A percentile compares a stretch with the other conserved stretches of the same genome.
Conservation (phyloP, 1,139 yeast species). For the Magnusiomyces sp. region DNA sequence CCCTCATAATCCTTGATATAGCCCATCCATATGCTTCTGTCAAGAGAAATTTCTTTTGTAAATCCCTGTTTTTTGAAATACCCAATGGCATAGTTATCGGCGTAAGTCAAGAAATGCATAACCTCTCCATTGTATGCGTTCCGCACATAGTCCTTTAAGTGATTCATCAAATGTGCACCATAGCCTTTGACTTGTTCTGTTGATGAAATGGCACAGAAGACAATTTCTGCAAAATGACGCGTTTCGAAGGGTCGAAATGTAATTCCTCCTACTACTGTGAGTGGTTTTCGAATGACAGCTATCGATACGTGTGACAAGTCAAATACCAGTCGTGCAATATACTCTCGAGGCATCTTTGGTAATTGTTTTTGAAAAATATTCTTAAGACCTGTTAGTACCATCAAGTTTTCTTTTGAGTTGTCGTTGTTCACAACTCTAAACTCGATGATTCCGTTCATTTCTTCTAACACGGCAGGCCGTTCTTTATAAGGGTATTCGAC, state of each 20-base stretch:
- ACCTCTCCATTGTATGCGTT: constrained; percentile 64
- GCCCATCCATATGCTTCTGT: constrained; percentile 92
- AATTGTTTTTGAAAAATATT: constrained; percentile 94
- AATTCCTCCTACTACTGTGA: constrained; percentile 96
- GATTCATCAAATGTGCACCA: constrained; percentile 98
- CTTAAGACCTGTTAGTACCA: constrained; percentile 88
- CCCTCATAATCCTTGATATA: constrained; percentile 98
- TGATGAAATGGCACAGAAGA: constrained; percentile 93
- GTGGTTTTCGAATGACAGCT: constrained; percentile 89
- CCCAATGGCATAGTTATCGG: constrained; percentile 98
- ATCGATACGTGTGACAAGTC: constrained; percentile 91
- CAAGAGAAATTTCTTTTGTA: constrained; percentile 85
- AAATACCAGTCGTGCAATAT: constrained; percentile 87
- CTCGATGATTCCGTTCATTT: constrained; percentile 82
- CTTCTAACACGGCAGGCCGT: constrained; percentile 89
- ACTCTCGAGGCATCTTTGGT: constrained; percentile 98
- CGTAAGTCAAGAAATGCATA: constrained; percentile 85
- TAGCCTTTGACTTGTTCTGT: constrained; percentile 97
- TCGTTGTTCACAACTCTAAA: constrained; percentile 95
- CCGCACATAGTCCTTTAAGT: constrained; percentile 86
- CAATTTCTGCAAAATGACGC: constrained; percentile 93
- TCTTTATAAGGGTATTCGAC: constrained; percentile 79
- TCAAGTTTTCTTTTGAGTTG: constrained; percentile 74
- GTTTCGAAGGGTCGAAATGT: constrained; percentile 90
- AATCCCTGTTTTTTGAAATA: constrained; percentile 97